Percentiles rank a stretch among this genome's conserved stretches.
Conservation (phyloP, 2,329 filamentous ascomycete genomes). For the Nemania sp. region DNA sequence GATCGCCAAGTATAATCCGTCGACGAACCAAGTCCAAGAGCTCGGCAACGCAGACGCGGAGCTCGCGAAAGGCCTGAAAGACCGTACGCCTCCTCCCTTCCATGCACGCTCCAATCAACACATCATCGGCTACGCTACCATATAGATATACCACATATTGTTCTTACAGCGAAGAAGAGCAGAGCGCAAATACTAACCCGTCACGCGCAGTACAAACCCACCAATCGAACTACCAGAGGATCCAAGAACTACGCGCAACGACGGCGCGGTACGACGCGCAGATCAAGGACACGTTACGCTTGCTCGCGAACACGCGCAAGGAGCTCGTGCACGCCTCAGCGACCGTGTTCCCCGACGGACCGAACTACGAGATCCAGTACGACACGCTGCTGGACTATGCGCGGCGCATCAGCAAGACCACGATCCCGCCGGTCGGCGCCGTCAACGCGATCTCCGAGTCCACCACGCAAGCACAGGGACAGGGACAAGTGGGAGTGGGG, state of each 20-base stretch:
- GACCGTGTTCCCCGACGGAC: slow-evolving; percentile 55
- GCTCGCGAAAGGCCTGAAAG: slow-evolving; percentile 66
- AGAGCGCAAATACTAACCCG: too few species aligned
- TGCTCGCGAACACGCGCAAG: slow-evolving; percentile 72
- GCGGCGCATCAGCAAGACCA: slow-evolving; percentile 78
- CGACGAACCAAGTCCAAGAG: slow-evolving; percentile 66
- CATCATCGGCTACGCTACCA: too few species aligned
- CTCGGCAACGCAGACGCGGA: slow-evolving; percentile 71
- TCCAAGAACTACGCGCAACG: slow-evolving; percentile 68
- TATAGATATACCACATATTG: too few species aligned
- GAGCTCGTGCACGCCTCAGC: slow-evolving; percentile 69
- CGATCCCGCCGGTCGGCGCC: slow-evolving; percentile 66
- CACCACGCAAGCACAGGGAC: not conserved
- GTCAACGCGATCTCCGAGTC: slow-evolving; percentile 43
- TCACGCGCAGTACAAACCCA: slow-evolving; percentile 64
- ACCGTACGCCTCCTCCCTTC: slow-evolving; percentile 50
- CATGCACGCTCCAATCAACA: not conserved
- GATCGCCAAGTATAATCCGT: slow-evolving; percentile 80
- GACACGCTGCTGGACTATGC: slow-evolving; percentile 77
- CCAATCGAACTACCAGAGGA: slow-evolving; percentile 72
- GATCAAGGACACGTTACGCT: slow-evolving; percentile 70
- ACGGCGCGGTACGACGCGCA: slow-evolving; percentile 69
- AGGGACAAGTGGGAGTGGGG: too few species aligned
- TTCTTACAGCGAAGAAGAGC: too few species aligned
- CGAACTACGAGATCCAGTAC: slow-evolving; percentile 64